phyloP scores from a whole-genome alignment of 1,284 basidiomycete species.

The Gymnopus androsaceus region DNA sequence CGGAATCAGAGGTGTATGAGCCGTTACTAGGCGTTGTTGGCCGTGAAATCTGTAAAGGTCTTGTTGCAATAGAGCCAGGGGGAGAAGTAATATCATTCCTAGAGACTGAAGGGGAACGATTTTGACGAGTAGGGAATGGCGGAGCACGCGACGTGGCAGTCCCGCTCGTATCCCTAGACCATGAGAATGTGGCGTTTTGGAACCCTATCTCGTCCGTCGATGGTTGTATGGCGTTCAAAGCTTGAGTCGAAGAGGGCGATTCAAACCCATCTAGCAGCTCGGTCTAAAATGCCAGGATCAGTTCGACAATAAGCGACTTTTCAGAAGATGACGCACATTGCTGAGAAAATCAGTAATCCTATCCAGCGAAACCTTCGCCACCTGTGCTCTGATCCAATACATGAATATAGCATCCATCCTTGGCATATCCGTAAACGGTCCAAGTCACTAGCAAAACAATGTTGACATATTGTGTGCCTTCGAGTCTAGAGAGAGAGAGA shows the following conservation, averaged over 20 bases:
- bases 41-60: slow-evolving; percentile 58
- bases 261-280: slow-evolving; percentile 7
- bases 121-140: slow-evolving; percentile 48
- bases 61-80: slow-evolving; percentile 37
- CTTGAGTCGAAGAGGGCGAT: not conserved
- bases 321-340: not conserved
- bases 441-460: slow-evolving; percentile 39
- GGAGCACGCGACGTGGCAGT: slow-evolving; percentile 56
- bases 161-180: slow-evolving; percentile 5
- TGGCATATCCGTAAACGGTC: slow-evolving; percentile 49
- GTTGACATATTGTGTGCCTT: slow-evolving; percentile 35
- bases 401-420: slow-evolving; percentile 31
- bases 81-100: slow-evolving; percentile 32
- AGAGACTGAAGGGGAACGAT: slow-evolving; percentile 37
- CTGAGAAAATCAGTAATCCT: slow-evolving; percentile 14
- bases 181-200: slow-evolving; percentile 20
- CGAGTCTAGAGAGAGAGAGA: too few species aligned
- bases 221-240: not conserved
- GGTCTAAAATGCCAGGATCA: not conserved
- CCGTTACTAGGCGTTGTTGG: slow-evolving; percentile 46
- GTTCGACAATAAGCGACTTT: not conserved
- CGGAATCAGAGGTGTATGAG: slow-evolving; percentile 27
- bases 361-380: slow-evolving; percentile 26
- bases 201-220: slow-evolving; percentile 28
- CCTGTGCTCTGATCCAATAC: slow-evolving; percentile 16